Evolutionary conservation across 1,284 basidiomycete genomes (phyloP).

Genomic region (Cystobasidium sp.): DNA sequence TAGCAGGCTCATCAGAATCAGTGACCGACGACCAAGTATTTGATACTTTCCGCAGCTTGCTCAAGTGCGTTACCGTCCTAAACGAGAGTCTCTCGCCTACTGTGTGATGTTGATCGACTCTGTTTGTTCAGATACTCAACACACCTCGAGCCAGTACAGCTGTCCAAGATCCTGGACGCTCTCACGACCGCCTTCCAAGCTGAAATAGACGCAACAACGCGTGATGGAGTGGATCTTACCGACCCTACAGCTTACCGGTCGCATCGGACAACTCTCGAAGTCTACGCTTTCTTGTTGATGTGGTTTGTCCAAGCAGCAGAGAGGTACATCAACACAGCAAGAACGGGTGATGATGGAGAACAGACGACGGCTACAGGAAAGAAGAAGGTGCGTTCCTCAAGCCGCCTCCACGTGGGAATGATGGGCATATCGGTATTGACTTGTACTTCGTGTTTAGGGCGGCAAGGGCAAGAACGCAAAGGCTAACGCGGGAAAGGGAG

Average conservation of each 20-base stretch:
- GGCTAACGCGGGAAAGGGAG: constrained; percentile 49
- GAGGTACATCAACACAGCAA: constrained; percentile 61
- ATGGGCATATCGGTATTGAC: background rate
- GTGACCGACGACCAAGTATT: constrained; percentile 44
- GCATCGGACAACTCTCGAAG: constrained; percentile 77
- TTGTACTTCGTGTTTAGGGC: background rate
- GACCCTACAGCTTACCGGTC: constrained; percentile 66
- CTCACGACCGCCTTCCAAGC: constrained; percentile 60
- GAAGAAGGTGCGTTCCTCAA: constrained; percentile 57
- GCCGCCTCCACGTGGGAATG: background rate
- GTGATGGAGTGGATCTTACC: constrained; percentile 61
- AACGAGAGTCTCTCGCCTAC: background rate
- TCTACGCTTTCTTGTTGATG: constrained; percentile 81
- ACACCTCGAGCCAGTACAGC: constrained; percentile 38
- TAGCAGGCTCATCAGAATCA: constrained; percentile 43
- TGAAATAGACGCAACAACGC: constrained; percentile 70
- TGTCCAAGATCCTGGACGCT: constrained; percentile 47
- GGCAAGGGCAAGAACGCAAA: constrained; percentile 47
- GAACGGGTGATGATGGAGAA: constrained; percentile 52
- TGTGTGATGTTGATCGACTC: constrained; percentile 2
- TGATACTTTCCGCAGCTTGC: constrained; percentile 45
- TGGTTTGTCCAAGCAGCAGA: constrained; percentile 83
- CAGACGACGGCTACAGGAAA: constrained; percentile 55
- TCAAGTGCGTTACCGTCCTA: constrained; percentile 41
- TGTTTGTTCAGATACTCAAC: constrained; percentile 38